Evolutionary conservation across 257 asterid genomes (phyloP).

Genomic region (Scutellaria barbata): DNA sequence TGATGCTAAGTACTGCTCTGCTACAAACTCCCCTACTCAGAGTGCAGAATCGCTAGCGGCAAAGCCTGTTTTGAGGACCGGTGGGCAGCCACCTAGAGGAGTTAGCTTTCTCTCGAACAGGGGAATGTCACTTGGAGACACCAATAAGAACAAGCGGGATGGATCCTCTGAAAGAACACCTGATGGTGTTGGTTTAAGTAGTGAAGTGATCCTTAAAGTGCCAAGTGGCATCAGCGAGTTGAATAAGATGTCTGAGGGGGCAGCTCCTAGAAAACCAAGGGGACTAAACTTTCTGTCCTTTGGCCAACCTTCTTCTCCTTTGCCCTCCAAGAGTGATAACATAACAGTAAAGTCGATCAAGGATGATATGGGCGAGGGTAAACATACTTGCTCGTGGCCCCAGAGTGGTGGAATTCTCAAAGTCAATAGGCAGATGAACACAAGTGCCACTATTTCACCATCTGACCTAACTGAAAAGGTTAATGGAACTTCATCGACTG

Average conservation of each 20-base stretch:
- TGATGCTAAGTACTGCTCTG: conserved; percentile 40
- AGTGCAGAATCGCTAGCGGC: conserved; percentile 38
- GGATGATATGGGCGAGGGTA: conserved; percentile 34
- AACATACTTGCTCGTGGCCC: background rate
- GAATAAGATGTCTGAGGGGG: conserved; percentile 40
- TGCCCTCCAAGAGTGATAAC: conserved; percentile 35
- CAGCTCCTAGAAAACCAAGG: conserved; percentile 50
- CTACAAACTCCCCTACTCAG: conserved; percentile 42
- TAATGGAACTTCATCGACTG: too few relatives aligned
- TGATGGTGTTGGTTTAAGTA: conserved; percentile 34
- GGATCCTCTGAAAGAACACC: conserved; percentile 41
- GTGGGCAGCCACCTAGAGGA: conserved; percentile 65
- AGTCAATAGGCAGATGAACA: conserved; percentile 38
- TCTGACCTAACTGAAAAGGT: too few relatives aligned
- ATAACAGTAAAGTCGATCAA: conserved; percentile 41
- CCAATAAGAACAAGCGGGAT: conserved; percentile 44
- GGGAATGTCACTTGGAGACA: conserved; percentile 40
- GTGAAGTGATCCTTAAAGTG: conserved; percentile 28
- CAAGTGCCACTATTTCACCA: conserved; percentile 26
- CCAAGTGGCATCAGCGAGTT: conserved; percentile 36
- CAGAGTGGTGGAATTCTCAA: conserved; percentile 29
- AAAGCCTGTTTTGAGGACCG: conserved; percentile 40
- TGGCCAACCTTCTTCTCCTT: conserved; percentile 53
- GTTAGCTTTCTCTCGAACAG: conserved; percentile 51
- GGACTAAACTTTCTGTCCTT: conserved; percentile 89